Conservation (phyloP, 371 early-diverging fungal genomes). For the Batkoa obscura region DNA sequence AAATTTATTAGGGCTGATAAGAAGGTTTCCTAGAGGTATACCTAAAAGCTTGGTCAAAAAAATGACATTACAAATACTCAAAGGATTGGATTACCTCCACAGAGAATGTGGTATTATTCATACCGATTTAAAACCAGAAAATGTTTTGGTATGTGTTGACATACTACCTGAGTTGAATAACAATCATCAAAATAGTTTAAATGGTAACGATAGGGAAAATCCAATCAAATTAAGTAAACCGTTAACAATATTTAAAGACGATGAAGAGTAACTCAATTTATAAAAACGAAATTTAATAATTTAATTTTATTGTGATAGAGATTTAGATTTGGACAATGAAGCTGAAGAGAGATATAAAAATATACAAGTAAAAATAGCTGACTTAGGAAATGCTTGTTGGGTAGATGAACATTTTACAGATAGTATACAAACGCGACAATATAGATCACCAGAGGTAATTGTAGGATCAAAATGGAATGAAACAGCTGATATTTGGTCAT, state of each 20-base stretch:
- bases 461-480: constrained; percentile 78
- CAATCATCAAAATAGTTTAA: too few species aligned
- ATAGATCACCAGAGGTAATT: constrained; percentile 94
- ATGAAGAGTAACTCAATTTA: too few species aligned
- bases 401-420: constrained; percentile 82
- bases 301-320: too few species aligned
- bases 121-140: constrained; percentile 96
- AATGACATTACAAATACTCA: constrained; percentile 65
- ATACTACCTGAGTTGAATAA: too few species aligned
- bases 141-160: constrained; percentile 79
- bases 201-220: too few species aligned
- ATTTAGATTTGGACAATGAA: too few species aligned
- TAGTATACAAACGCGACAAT: constrained; percentile 96
- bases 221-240: not conserved
- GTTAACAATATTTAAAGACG: too few species aligned
- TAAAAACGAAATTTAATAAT: too few species aligned
- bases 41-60: constrained; percentile 69
- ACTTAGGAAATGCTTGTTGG: constrained; percentile 97
- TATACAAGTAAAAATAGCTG: constrained; percentile 82
- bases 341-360: too few species aligned
- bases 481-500: constrained; percentile 94
- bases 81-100: constrained; percentile 86
- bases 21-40: constrained; percentile 60
- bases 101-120: constrained; percentile 94
- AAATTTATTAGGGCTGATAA: constrained; percentile 73